Conservation (phyloP, 495 filamentous ascomycete species). For the Lindgomyces ingoldianus region DNA sequence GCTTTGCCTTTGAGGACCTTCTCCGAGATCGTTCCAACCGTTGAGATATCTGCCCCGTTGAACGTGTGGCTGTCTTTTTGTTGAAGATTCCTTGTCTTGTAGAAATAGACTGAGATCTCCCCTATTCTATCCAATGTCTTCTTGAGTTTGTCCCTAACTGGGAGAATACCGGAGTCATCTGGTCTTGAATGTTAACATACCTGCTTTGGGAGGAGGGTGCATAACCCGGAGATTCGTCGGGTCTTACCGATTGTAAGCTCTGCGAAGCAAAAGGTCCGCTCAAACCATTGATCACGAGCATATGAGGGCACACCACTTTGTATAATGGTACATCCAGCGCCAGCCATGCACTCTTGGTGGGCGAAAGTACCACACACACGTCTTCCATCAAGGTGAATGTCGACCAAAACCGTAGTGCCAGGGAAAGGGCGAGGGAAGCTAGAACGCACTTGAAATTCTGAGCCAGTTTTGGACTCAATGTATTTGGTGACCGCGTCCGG, state of each 20-base stretch:
- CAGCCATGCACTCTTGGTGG: neutral
- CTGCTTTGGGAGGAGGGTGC: too few relatives aligned
- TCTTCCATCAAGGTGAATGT: conserved; percentile 9
- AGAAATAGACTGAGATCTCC: neutral
- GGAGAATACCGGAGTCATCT: conserved; percentile 3
- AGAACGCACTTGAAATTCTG: conserved; percentile 7
- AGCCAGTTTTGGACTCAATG: conserved; percentile 23
- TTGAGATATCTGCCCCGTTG: neutral
- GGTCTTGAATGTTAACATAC: too few relatives aligned
- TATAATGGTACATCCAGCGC: too few relatives aligned
- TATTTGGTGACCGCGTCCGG: conserved; percentile 28
- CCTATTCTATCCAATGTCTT: neutral
- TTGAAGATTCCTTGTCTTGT: neutral
- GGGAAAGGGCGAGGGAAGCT: neutral
- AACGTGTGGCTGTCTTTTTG: neutral
- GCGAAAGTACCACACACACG: neutral
- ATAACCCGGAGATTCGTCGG: too few relatives aligned
- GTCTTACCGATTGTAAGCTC: neutral
- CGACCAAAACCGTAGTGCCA: neutral
- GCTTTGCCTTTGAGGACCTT: conserved; percentile 30
- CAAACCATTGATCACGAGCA: too few relatives aligned
- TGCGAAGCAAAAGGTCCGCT: neutral
- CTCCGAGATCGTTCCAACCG: conserved; percentile 12
- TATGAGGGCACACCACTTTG: too few relatives aligned
- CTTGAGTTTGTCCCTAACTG: neutral